Percentiles rank a stretch among this genome's conserved stretches.
These are phyloP conservation scores for Fraxinus xanthoxyloides DNA, from an alignment of 305 asterid species.

Conservation along the genomic window DNA sequence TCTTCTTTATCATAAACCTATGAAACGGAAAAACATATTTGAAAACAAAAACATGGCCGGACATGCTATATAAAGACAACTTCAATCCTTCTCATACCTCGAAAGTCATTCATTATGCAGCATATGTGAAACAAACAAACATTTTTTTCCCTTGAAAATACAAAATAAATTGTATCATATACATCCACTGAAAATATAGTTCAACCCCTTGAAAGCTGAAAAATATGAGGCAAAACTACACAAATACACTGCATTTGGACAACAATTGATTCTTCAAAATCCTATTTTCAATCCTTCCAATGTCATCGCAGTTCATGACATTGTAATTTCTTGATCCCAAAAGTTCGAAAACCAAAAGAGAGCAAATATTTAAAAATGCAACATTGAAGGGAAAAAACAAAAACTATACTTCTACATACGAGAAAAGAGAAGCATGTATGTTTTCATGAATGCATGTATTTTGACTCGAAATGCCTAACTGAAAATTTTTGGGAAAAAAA, in stretches of 20 bases:
- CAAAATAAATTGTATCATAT: background rate
- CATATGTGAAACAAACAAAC: background rate
- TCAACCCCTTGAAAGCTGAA: conserved; percentile 17
- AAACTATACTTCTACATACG: conserved; percentile 27
- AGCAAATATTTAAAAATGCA: conserved; percentile 36
- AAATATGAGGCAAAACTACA: conserved; percentile 26
- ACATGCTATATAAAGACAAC: background rate
- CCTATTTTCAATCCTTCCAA: conserved; percentile 32
- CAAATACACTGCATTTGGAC: conserved; percentile 42
- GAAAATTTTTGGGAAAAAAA: conserved; percentile 31
- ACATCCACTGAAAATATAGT: conserved; percentile 12
- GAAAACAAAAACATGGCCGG: background rate
- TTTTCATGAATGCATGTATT: conserved; percentile 37
- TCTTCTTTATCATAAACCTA: background rate
- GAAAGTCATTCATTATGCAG: background rate
- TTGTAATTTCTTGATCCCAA: conserved; percentile 28
- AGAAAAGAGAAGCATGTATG: conserved; percentile 28
- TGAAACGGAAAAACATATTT: background rate
- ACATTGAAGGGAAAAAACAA: conserved; percentile 22
- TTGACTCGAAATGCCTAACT: conserved; percentile 34
- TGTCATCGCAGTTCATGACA: conserved; percentile 49
- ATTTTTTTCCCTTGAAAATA: conserved; percentile 2
- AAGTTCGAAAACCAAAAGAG: conserved; percentile 21
- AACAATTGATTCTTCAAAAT: conserved; percentile 28
- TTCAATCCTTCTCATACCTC: background rate